Evolutionary conservation across 1,284 basidiomycete species (phyloP), one percentile per base, ranked within the genome.

Genomic region (Irpex sp.): DNA sequence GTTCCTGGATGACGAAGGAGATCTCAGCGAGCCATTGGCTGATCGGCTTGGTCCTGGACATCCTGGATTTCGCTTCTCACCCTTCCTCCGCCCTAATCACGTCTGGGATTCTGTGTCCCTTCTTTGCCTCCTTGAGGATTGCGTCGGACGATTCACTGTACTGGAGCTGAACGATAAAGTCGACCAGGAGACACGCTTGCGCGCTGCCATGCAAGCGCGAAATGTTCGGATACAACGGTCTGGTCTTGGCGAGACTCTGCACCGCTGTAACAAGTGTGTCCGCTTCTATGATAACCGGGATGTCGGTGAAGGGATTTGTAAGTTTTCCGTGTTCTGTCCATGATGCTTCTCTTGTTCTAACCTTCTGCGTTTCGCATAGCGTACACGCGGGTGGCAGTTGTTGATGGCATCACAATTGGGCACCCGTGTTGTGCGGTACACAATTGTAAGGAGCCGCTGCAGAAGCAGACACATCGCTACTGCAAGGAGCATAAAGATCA

Each of bases 391-490:
- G 48, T 51, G 2, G 59, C 60, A 0, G 62, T 63, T 34, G 51
- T 52, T 15, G 59, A 63, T 40, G 59, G 62, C 2, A 31, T 60
- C 26, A 63, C 62, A 4, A 60, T 63, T 36, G 59, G 62, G 4
- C 59, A 63, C 38, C 58, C 62, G 9, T 63, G 62, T 59, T 63
- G 62, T 21, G 26, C 51, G 1, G 54, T 57, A 0, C 54, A 61
- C 31, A 57, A 61, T 17, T 61, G 60, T 26, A 37, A 61, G 13
- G 34, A 17, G 6, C 52, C 40, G 1, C 54, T 61, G 1, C 2
- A 31, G 38, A 61, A 38, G 37, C 37, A 57, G 15, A n/a, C 13
- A 0, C 4, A 56, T 36, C 4, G 60, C 1, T 61, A 47, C 21
- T 61, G 60, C 26, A 6, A n/a, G 4, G 9, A 2, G 11, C 60